Evolutionary conservation across 441 rosid species (phyloP).

Genomic region (Euphorbia schlechtendalii): DNA sequence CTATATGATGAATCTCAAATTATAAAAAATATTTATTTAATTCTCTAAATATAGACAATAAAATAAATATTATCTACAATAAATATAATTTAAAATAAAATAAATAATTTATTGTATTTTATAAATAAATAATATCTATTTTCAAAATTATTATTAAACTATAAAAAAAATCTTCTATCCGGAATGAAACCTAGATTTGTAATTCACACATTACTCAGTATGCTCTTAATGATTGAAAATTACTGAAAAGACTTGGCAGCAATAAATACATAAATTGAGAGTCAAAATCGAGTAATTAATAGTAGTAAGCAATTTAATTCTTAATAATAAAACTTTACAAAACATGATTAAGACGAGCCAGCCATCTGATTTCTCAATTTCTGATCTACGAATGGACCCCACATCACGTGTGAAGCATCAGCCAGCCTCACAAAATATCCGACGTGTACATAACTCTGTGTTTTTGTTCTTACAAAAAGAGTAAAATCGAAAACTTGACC

Average conservation of each 20-base stretch:
- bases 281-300: not conserved
- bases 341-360: not conserved
- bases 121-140: no score
- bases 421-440: not conserved
- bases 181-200: no score
- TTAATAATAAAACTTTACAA: not conserved
- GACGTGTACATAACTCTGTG: not conserved
- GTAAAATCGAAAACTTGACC: slow-evolving; percentile 16
- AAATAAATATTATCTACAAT: no score
- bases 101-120: no score
- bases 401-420: slow-evolving; percentile 18
- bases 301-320: not conserved
- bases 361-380: not conserved
- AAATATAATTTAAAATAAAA: no score
- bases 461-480: not conserved
- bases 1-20: no score
- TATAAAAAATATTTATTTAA: no score
- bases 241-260: not conserved
- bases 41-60: no score
- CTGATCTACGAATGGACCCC: slow-evolving; percentile 14
- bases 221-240: not conserved
- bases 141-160: no score
- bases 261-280: not conserved
- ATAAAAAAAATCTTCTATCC: no score
- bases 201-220: no score